phyloP scores from a whole-genome alignment of 345 rosid species.

The Garcia nutans region DNA sequence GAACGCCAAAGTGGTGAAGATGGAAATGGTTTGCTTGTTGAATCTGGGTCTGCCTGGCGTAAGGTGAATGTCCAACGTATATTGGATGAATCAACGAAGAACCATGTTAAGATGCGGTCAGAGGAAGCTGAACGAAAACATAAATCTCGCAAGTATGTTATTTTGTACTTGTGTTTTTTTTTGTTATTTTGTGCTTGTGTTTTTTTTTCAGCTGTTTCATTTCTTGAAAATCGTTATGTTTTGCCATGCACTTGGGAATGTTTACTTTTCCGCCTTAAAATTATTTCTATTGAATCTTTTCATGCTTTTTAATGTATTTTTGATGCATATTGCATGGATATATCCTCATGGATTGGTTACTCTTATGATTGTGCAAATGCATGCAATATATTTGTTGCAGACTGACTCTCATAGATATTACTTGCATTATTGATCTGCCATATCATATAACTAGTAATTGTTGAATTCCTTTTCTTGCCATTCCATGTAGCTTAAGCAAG shows the following conservation, averaged over 20 bases:
- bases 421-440: neutral
- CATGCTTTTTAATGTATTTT: neutral
- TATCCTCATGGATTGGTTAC: neutral
- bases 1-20: conserved; percentile 71
- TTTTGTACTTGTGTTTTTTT: neutral
- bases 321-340: neutral
- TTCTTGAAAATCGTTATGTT: neutral
- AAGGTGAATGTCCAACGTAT: conserved; percentile 84
- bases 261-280: neutral
- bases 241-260: neutral
- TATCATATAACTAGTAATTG: neutral
- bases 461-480: neutral
- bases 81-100: conserved; percentile 85
- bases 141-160: conserved; percentile 76
- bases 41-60: conserved; percentile 95
- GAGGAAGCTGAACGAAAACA: conserved; percentile 89
- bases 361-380: neutral
- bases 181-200: too few species aligned
- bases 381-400: neutral
- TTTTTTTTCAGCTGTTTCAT: neutral
- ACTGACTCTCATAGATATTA: neutral
- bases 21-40: conserved; percentile 82
- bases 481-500: neutral
- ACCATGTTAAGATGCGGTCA: conserved; percentile 88
- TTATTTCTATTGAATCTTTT: neutral